phyloP scores from a whole-genome alignment of 345 rosid species.

The Rhodamnia argentea region DNA sequence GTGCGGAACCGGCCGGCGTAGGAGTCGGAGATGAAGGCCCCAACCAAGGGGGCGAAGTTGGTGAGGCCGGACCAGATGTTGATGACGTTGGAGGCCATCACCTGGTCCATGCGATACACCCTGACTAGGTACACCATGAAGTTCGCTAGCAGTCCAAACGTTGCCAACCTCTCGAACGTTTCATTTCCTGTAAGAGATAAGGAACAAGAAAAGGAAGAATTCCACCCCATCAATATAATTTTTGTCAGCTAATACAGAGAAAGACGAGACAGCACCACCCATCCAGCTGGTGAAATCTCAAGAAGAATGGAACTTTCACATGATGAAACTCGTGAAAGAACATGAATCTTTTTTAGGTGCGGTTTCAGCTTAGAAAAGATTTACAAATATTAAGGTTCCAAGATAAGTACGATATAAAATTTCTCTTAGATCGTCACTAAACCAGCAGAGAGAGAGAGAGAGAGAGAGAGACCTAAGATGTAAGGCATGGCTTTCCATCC shows the following conservation, averaged over 20 bases:
- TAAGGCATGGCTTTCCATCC: constrained; percentile 89
- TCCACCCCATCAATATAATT: neutral
- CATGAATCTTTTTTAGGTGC: neutral
- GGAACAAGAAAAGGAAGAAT: neutral
- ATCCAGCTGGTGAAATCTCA: neutral
- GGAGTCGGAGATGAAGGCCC: constrained; percentile 45
- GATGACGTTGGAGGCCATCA: constrained; percentile 14
- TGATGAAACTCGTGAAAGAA: neutral
- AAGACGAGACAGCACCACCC: neutral
- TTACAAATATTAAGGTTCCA: neutral
- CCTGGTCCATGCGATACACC: constrained; percentile 24
- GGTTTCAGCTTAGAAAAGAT: neutral
- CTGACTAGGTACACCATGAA: constrained; percentile 22
- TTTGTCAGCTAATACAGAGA: neutral
- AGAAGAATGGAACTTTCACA: neutral
- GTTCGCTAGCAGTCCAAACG: constrained; percentile 23
- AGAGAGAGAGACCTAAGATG: constrained; percentile 38
- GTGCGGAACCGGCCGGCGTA: constrained; percentile 36
- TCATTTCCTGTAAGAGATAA: constrained; percentile 25
- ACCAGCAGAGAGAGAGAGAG: neutral
- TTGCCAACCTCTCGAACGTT: constrained; percentile 39
- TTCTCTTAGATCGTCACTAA: neutral
- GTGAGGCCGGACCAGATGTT: constrained; percentile 24
- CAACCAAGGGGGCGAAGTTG: constrained; percentile 24
- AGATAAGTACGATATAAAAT: neutral